Conservation (phyloP, 192 early-diverging fungal genomes). For the Coemansia sp. region DNA sequence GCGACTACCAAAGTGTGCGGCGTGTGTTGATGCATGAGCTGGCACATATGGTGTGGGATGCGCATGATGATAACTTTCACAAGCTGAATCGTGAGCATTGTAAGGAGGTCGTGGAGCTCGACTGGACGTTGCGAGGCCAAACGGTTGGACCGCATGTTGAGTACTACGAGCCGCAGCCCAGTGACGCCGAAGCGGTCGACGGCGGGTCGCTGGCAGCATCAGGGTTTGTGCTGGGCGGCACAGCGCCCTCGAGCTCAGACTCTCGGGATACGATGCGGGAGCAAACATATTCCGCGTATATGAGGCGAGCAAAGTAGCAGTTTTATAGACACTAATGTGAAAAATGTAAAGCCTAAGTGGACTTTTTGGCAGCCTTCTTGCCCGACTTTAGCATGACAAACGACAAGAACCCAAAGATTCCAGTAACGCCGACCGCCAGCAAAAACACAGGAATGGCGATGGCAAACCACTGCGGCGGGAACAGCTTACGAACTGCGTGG, state of each 20-base stretch:
- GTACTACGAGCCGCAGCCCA: slow-evolving; percentile 18
- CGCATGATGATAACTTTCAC: slow-evolving; percentile 48
- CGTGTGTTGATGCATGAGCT: slow-evolving; percentile 54
- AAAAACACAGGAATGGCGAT: slow-evolving; percentile 82
- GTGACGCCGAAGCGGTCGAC: slow-evolving; percentile 20
- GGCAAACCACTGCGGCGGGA: slow-evolving; percentile 82
- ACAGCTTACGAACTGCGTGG: slow-evolving; percentile 71
- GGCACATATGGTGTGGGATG: slow-evolving; percentile 54
- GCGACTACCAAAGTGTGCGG: slow-evolving; percentile 30
- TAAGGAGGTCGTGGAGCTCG: slow-evolving; percentile 40
- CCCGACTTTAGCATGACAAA: slow-evolving; percentile 81
- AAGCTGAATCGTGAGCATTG: slow-evolving; percentile 40
- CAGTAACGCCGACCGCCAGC: slow-evolving; percentile 74
- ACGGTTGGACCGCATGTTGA: slow-evolving; percentile 10
- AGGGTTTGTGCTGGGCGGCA: slow-evolving; percentile 47
- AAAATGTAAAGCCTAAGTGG: slow-evolving; percentile 42
- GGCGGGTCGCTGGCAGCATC: slow-evolving; percentile 26
- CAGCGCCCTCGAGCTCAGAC: neutral
- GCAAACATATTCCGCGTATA: slow-evolving; percentile 26
- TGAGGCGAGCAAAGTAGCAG: slow-evolving; percentile 15
- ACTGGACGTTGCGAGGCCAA: slow-evolving; percentile 45
- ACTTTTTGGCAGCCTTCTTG: slow-evolving; percentile 73
- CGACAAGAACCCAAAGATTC: slow-evolving; percentile 74
- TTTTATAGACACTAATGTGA: neutral
- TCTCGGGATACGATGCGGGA: slow-evolving; percentile 18